Base-by-base conservation (phyloP, 495 filamentous ascomycete genomes). In the Copromyces sp. region DNA sequence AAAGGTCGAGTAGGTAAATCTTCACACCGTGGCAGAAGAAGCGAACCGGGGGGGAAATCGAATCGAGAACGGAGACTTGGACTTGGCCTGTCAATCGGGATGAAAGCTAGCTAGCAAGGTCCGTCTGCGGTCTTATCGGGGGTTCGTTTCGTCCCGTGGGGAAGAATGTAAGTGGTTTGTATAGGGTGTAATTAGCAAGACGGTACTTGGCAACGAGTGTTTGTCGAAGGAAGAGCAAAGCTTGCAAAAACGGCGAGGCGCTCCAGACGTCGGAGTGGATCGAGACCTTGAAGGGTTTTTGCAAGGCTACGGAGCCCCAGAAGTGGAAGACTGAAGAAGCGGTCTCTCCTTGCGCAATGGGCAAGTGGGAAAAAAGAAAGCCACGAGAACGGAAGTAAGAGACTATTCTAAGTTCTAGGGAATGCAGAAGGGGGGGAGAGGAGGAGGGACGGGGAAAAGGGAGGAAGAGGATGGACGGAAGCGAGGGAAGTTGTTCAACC, bases 381-480 rank as follows among this genome's bases (percentile, higher is more conserved):
- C 37, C 68, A 59, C 71, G 39, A 70, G 68, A 70, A 69, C 69
- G 68, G 68, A 16, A 53, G 35, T 24, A 24, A 38, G 32, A 24
- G 68, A 70, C 37, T n/a, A n/a, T n/a, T n/a, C n/a, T 11, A 73
- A 38, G 72, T 65, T 65, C 53, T 35, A 65, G 42, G 37, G 69
- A 72, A 40, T 42, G 40, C 41, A 42, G 29, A 39, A 69, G 69
- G 69, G 40, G 61, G 70, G 42, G 45, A 69, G 71, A 39, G 40
- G 59, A 65, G 68, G 35, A 38, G 71, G 68, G 45, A 47, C 9
- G 59, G 70, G 71, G 45, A 65, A 76, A 76, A 73, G 72, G 74
- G 73, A 78, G 68, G 70, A 71, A 75, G 68, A 70, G 70, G 71
- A 73, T 71, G 71, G 73, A 73, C n/a, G 78, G 74, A 72, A 69